These are phyloP conservation scores for Colletotrichum eleusines DNA, from an alignment of 2,329 filamentous ascomycete species.

Conservation along the genomic window DNA sequence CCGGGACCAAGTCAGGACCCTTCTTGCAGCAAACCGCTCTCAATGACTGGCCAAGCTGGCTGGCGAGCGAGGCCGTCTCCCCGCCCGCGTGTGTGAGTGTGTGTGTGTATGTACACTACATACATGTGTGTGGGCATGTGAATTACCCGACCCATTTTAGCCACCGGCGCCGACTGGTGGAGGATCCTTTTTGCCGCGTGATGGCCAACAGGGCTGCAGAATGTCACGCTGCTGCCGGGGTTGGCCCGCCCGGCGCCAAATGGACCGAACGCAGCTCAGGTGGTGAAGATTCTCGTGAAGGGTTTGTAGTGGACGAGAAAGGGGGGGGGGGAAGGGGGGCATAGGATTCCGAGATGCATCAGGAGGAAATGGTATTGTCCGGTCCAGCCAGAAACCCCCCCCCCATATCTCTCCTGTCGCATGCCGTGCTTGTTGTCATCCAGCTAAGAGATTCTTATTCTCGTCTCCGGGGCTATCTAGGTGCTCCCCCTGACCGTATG, in stretches of 20 bases:
- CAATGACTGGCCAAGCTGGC: too few species aligned
- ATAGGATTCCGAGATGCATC: not conserved
- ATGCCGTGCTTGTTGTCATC: too few species aligned
- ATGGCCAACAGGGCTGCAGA: conserved; percentile 39
- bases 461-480: not conserved
- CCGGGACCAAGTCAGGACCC: conserved; percentile 31
- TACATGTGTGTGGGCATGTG: conserved; percentile 18
- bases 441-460: too few species aligned
- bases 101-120: too few species aligned
- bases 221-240: conserved; percentile 33
- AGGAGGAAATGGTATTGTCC: not conserved
- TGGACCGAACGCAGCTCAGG: conserved; percentile 29
- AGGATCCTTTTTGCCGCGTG: conserved; percentile 34
- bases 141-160: conserved; percentile 28
- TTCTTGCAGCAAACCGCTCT: conserved; percentile 33
- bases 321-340: too few species aligned
- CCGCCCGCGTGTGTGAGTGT: too few species aligned
- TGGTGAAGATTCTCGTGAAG: conserved; percentile 12
- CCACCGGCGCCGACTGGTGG: conserved; percentile 38
- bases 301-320: not conserved
- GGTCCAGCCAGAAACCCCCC: not conserved
- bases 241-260: conserved; percentile 30
- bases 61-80: too few species aligned
- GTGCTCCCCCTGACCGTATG: not conserved
- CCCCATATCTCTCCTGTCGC: not conserved